phyloP scores from a whole-genome alignment of 139 green algal species.

The Nannochloris sp. region DNA sequence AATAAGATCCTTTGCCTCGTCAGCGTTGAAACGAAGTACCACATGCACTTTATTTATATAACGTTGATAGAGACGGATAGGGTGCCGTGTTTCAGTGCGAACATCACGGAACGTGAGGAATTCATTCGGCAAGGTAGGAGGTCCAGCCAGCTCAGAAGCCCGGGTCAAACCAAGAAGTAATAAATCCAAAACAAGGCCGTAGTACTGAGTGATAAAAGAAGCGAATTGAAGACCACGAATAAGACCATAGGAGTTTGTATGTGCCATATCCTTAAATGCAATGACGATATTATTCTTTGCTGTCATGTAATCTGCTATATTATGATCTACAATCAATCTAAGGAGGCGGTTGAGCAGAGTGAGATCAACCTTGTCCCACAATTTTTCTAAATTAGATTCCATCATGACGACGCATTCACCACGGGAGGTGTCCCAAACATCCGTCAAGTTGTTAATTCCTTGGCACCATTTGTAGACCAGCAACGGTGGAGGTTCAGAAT shows the following conservation, averaged over 20 bases:
- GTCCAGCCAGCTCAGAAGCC: slow-evolving; percentile 88
- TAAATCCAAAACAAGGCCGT: slow-evolving; percentile 95
- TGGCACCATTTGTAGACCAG: slow-evolving; percentile 99
- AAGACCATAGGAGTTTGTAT: slow-evolving; percentile 98
- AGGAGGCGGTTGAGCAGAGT: slow-evolving; percentile 97
- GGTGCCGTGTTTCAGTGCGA: slow-evolving; percentile 83
- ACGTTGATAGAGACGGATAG: slow-evolving; percentile 94
- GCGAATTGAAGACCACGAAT: slow-evolving; percentile 97
- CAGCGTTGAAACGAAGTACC: slow-evolving; percentile 85
- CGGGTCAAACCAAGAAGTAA: slow-evolving; percentile 95
- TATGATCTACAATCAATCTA: slow-evolving; percentile 96
- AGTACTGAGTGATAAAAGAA: slow-evolving; percentile 94
- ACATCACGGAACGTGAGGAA: slow-evolving; percentile 92
- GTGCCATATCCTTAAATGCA: slow-evolving; percentile 97
- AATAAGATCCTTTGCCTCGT: slow-evolving; percentile 91
- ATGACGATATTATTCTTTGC: slow-evolving; percentile 68
- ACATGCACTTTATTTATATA: slow-evolving; percentile 90
- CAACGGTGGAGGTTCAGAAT: slow-evolving; percentile 93
- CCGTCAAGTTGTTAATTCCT: slow-evolving; percentile 88
- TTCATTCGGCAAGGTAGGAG: slow-evolving; percentile 90
- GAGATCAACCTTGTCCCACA: slow-evolving; percentile 98
- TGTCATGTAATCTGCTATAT: slow-evolving; percentile 99
- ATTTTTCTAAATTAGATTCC: slow-evolving; percentile 91
- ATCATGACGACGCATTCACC: slow-evolving; percentile 99
- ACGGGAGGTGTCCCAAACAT: slow-evolving; percentile 92